Percentiles rank a stretch among this genome's conserved stretches.
Evolutionary conservation across 2,329 filamentous ascomycete species (phyloP).

Genomic region (Rhynchosporium secalis): DNA sequence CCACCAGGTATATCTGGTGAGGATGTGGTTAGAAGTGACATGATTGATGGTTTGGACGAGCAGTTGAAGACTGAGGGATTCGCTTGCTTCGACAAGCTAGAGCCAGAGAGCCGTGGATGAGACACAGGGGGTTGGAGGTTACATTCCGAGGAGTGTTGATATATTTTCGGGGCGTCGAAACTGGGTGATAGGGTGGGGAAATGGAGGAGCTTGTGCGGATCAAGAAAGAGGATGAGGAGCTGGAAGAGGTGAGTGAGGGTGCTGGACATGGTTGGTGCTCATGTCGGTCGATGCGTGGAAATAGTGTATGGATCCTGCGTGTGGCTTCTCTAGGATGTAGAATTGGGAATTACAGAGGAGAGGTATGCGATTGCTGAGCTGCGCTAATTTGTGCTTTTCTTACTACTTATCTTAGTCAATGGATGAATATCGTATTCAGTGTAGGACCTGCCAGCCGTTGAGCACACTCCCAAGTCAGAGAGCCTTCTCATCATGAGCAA

Average conservation of each 20-base stretch:
- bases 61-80: neutral
- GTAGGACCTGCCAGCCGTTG: too few species aligned
- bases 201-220: neutral
- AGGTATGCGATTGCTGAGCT: neutral
- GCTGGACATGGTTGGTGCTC: neutral
- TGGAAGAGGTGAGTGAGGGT: neutral
- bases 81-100: neutral
- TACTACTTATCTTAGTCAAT: too few species aligned
- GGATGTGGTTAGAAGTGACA: neutral
- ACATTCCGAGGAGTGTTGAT: neutral
- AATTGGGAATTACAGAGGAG: neutral
- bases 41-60: neutral
- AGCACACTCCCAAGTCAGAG: too few species aligned
- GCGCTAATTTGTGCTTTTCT: too few species aligned
- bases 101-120: neutral
- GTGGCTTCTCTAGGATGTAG: slow-evolving; percentile 2
- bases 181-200: neutral
- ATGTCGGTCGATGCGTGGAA: neutral
- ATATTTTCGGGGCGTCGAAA: neutral
- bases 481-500: too few species aligned
- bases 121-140: neutral
- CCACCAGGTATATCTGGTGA: neutral
- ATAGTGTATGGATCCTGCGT: neutral
- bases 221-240: neutral
- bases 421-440: too few species aligned